A percentile compares a stretch with the other conserved stretches of the same genome.
phyloP scores from a whole-genome alignment of 192 early-diverging fungal genomes.

The Backusella liffmaniae region DNA sequence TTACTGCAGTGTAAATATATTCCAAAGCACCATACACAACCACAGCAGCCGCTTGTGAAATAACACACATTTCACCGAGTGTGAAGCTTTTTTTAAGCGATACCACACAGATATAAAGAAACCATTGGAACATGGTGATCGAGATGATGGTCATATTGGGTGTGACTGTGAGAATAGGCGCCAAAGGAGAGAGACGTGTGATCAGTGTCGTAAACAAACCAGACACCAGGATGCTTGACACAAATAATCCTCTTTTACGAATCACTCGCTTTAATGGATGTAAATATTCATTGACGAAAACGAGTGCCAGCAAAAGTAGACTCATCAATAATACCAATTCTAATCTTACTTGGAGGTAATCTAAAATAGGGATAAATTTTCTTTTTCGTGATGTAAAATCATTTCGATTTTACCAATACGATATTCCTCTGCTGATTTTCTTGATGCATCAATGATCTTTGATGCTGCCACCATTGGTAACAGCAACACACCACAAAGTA shows the following conservation, averaged over 20 bases:
- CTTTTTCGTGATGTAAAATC: no score
- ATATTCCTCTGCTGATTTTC: constrained; percentile 22
- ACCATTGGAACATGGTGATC: constrained; percentile 29
- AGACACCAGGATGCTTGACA: constrained; percentile 25
- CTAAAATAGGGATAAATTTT: neutral
- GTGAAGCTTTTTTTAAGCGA: constrained; percentile 55
- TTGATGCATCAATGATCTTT: constrained; percentile 45
- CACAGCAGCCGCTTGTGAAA: constrained; percentile 57
- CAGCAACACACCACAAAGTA: constrained; percentile 50
- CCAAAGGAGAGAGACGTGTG: constrained; percentile 16
- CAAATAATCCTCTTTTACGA: constrained; percentile 31
- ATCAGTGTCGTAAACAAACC: constrained; percentile 22
- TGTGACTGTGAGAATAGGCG: constrained; percentile 5
- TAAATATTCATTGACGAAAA: constrained; percentile 18
- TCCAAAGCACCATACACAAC: constrained; percentile 47
- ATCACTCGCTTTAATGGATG: constrained; percentile 19
- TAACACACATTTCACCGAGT: constrained; percentile 62
- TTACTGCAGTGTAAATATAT: constrained; percentile 41
- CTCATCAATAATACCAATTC: constrained; percentile 41
- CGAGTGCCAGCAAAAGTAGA: constrained; percentile 17
- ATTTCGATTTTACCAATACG: constrained; percentile 23
- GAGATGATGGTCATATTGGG: constrained; percentile 21
- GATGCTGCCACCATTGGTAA: constrained; percentile 52
- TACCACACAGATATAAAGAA: constrained; percentile 31
- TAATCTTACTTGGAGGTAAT: constrained; percentile 28